Evolutionary conservation across 1,284 basidiomycete genomes (phyloP).

Genomic region (Leccinum colubrinum): DNA sequence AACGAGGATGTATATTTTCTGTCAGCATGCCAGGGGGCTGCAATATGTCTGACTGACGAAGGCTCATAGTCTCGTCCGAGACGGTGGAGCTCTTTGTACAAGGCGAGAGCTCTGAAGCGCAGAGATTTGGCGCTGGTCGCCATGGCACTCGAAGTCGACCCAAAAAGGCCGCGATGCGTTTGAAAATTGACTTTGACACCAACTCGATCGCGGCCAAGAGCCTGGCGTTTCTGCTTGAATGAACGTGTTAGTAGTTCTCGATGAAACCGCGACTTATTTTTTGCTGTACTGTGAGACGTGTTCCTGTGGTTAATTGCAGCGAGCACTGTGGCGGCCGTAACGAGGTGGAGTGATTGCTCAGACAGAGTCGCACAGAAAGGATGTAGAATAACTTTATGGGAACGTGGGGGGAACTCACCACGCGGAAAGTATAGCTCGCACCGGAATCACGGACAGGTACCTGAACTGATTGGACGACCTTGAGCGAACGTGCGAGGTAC

Average conservation of each 20-base stretch:
- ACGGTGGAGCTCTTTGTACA: constrained; percentile 78
- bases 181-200: neutral
- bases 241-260: neutral
- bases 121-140: constrained; percentile 30
- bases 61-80: constrained; percentile 79
- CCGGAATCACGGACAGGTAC: neutral
- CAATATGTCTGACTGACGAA: constrained; percentile 46
- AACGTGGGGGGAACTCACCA: neutral
- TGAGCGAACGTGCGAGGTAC: constrained; percentile 28
- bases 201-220: neutral
- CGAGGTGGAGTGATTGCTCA: too few relatives aligned
- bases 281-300: neutral
- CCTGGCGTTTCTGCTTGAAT: neutral
- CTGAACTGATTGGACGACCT: neutral
- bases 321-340: neutral
- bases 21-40: constrained; percentile 14
- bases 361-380: neutral
- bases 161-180: constrained; percentile 1
- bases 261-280: neutral
- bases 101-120: constrained; percentile 58
- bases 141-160: constrained; percentile 27
- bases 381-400: neutral
- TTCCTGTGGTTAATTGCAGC: neutral
- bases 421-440: neutral
- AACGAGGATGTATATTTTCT: constrained; percentile 5